Conservation (phyloP, 179 eudicot genomes). For the Corrigiola litoralis region DNA sequence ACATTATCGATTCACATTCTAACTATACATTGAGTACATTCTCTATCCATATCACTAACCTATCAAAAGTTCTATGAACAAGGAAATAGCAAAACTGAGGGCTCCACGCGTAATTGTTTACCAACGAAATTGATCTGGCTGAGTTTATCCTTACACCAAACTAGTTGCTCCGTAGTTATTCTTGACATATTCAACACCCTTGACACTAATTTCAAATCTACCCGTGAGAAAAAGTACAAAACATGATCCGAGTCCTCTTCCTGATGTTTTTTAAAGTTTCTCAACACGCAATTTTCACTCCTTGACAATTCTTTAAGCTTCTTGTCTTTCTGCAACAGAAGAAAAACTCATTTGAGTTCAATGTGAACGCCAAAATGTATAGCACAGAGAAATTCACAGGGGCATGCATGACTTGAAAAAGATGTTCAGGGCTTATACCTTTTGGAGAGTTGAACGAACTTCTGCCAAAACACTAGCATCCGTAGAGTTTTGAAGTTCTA, state of each 20-base stretch:
- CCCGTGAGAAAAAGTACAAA: slow-evolving; percentile 69
- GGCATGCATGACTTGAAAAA: not conserved
- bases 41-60: not conserved
- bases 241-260: slow-evolving; percentile 43
- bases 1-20: not conserved
- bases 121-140: slow-evolving; percentile 47
- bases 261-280: slow-evolving; percentile 34
- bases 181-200: slow-evolving; percentile 78
- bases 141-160: slow-evolving; percentile 79
- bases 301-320: slow-evolving; percentile 60
- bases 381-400: no score
- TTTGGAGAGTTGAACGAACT: slow-evolving; percentile 44
- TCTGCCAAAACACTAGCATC: slow-evolving; percentile 46
- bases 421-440: slow-evolving; percentile 35
- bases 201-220: slow-evolving; percentile 72
- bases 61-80: slow-evolving; percentile 31
- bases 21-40: not conserved
- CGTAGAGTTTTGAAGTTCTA: slow-evolving; percentile 46
- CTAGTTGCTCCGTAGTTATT: slow-evolving; percentile 68
- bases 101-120: slow-evolving; percentile 52
- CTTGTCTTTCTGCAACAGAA: slow-evolving; percentile 62
- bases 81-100: slow-evolving; percentile 75
- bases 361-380: not conserved
- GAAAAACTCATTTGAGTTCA: not conserved
- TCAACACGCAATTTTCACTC: slow-evolving; percentile 60